A percentile compares a stretch with the other conserved stretches of the same genome.
phyloP scores from a whole-genome alignment of 768 basidiomycete species.

The Boletus sensibilis region DNA sequence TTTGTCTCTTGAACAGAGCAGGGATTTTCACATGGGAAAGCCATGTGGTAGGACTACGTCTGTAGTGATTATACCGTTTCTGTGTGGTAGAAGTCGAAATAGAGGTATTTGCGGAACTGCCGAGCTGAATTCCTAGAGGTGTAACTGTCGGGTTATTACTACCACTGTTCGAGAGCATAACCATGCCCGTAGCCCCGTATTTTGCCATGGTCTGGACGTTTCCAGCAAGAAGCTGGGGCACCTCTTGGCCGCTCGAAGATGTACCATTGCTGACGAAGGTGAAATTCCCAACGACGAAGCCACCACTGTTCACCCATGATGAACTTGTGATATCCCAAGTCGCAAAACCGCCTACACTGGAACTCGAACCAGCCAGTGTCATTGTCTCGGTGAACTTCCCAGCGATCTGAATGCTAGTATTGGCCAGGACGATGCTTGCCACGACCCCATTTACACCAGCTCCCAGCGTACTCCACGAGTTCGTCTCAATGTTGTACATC shows the following conservation, averaged over 20 bases:
- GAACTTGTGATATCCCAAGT: constrained; percentile 61
- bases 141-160: constrained; percentile 51
- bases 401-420: constrained; percentile 57
- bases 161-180: constrained; percentile 71
- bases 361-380: constrained; percentile 36
- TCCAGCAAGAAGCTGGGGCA: constrained; percentile 67
- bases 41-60: constrained; percentile 44
- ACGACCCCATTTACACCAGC: constrained; percentile 80
- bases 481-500: constrained; percentile 62
- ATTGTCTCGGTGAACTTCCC: constrained; percentile 70
- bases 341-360: constrained; percentile 61
- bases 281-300: constrained; percentile 71
- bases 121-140: constrained; percentile 61
- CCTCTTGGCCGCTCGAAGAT: constrained; percentile 37
- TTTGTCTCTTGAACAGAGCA: constrained; percentile 49
- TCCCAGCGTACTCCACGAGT: constrained; percentile 66
- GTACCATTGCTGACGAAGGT: constrained; percentile 69
- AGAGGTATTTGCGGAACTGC: constrained; percentile 34
- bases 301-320: constrained; percentile 72
- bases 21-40: constrained; percentile 47
- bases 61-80: constrained; percentile 40
- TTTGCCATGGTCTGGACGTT: constrained; percentile 53
- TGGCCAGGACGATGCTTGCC: constrained; percentile 50
- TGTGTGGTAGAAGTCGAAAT: constrained; percentile 32
- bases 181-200: constrained; percentile 79